phyloP scores from a whole-genome alignment of 2,329 filamentous ascomycete genomes.

The Claviceps capensis region DNA sequence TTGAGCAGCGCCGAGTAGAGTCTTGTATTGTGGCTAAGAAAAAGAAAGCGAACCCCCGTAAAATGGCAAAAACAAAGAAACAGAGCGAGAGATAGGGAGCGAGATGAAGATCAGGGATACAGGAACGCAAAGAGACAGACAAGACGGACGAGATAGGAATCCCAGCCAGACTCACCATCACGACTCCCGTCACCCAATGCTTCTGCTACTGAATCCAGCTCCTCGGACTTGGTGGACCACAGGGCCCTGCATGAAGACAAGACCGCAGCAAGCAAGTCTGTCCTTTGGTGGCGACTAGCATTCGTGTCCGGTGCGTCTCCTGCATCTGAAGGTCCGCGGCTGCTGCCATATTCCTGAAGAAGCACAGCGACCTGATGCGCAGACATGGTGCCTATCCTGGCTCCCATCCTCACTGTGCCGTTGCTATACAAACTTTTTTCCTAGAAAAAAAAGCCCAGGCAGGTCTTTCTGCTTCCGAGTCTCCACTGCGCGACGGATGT shows the following conservation, averaged over 20 bases:
- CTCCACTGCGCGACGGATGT: neutral
- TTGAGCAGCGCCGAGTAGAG: too few relatives aligned
- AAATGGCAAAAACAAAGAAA: neutral
- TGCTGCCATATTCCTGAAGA: constrained; percentile 20
- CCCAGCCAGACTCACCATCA: constrained; percentile 29
- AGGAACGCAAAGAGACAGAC: neutral
- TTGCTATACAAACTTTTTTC: neutral
- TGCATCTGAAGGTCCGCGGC: constrained; percentile 12
- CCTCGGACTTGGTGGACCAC: constrained; percentile 24
- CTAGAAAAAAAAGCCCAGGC: neutral
- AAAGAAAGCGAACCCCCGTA: neutral
- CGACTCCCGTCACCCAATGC: constrained; percentile 42
- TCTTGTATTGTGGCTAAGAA: neutral
- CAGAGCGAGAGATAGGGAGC: neutral
- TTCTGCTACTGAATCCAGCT: constrained; percentile 34
- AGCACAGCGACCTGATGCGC: constrained; percentile 25
- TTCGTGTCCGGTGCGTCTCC: constrained; percentile 14
- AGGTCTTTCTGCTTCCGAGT: neutral
- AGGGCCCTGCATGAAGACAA: constrained; percentile 25
- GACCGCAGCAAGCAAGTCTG: constrained; percentile 22
- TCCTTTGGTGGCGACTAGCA: constrained; percentile 13
- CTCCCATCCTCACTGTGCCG: constrained; percentile 5
- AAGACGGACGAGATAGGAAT: neutral
- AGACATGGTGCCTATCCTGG: constrained; percentile 16
- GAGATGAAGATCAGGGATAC: neutral